Evolutionary conservation across 805 yeast species (phyloP), one percentile per base, ranked within the genome.

Genomic region (Limtongia smithiae): DNA sequence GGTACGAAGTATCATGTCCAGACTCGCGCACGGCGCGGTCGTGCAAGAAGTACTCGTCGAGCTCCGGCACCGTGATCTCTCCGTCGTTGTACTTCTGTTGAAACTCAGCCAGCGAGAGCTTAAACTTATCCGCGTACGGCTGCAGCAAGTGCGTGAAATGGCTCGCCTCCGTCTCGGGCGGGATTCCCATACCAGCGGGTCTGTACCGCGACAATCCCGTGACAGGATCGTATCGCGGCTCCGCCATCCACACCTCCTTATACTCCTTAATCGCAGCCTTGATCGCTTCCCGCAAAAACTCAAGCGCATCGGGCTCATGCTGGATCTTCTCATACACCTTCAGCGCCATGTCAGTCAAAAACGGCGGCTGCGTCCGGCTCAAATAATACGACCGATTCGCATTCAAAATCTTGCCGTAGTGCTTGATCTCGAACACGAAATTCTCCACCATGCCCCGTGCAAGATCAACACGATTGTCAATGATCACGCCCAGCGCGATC

Each of bases 11-110:
- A 65, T 91, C 98, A 65, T 93, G 97, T 0, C 98, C 98, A 28
- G 93, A 82, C 68, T 91, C 98, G 64, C 98, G 78, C 9, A 91
- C 95, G 0, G 95, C 97, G 50, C 97, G 74, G 66, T 91, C 98
- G 63, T 91, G 96, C 42, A 85, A 66, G 65, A 91, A 86, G 65
- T 86, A 91, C 55, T 80, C 89, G 62, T 93, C 97, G 51, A 91
- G 72, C n/a, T 73, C 80, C 0, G 95, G 94, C 62, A 87, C 96
- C 3, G 69, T 51, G 17, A 91, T 73, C 43, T 71, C 67, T 3
- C 83, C 82, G 35, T 71, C 66, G 61, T 90, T 88, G 70, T 91
- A 93, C 61, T 74, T 72, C 38, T 74, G 68, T 55, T 83, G 79
- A 64, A 88, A 87, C 40, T 81, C 83, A 37, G 79, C 82, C 42